Base-by-base conservation (phyloP, 495 filamentous ascomycete species). In the Bryoglossum gracile region DNA sequence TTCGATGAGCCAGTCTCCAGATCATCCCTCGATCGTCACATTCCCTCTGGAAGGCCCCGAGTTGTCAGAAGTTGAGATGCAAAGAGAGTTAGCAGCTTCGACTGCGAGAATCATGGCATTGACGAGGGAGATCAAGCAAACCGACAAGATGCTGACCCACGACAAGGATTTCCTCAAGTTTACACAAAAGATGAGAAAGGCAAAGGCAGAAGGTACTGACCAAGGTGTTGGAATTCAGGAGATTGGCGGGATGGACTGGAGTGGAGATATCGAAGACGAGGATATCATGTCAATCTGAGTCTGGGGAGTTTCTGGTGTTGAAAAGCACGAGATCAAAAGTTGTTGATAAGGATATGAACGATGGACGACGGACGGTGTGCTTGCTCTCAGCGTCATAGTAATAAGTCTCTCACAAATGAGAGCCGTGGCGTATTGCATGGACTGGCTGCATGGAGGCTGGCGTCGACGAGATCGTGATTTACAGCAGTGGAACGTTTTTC, bases 121-220 rank as follows among this genome's bases (percentile, higher is more conserved):
- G 9, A 65, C 56, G 26, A 54, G 63, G 6, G 48, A 73, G 18
- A 64, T 77, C 43, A 65, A 65, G 51, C 59, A 64, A 26, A 73
- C 71, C 0, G 77, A 78, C 44, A 69, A 74, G 42, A 71, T 75
- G 28, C 53, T 87, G 22, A 74, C 67, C 2, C 64, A 79, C 4
- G 80, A 68, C 55, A 74, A 76, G 53, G 82, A 86, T 25, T 82
- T 81, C 56, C 56, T 83, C 19, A 67, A 70, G 14, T 67, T 66
- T 35, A 10, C 73, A 32, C 61, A 69, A 16, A 74, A 65, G 52
- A 67, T 69, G 43, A 68, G 70, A 43, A 75, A 69, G 55, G 62
- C 60, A 18, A 21, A 43, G 33, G 66, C 67, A 22, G 58, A 63
- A 42, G 48, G 59, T 48, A 46, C 3, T 11, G 6, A 8, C 14